phyloP scores from a whole-genome alignment of 768 basidiomycete genomes.

The Melanogaster broomeanus region DNA sequence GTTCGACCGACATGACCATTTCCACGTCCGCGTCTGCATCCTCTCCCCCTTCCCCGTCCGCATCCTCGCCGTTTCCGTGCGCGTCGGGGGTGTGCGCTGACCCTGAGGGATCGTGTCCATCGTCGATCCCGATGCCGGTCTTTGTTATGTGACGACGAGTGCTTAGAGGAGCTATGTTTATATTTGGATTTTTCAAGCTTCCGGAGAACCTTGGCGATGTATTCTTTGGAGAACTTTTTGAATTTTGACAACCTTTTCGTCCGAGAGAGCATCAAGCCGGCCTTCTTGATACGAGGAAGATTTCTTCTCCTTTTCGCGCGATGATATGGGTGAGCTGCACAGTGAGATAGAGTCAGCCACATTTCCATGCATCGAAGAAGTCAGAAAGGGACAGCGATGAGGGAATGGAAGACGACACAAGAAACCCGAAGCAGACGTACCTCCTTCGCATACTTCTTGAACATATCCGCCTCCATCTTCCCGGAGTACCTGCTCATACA shows the following conservation, averaged over 20 bases:
- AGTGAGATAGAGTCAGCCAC: conserved; percentile 3
- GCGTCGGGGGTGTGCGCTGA: conserved; percentile 12
- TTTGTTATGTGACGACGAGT: conserved; percentile 19
- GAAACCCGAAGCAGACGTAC: conserved; percentile 43
- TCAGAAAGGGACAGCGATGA: neutral
- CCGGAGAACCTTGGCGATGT: conserved; percentile 75
- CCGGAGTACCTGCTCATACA: conserved; percentile 88
- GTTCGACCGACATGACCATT: conserved; percentile 43
- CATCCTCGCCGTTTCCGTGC: conserved; percentile 10
- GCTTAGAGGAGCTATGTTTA: conserved; percentile 16
- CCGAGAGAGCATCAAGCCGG: conserved; percentile 72
- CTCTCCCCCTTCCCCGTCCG: conserved; percentile 7
- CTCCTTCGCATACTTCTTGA: conserved; percentile 97
- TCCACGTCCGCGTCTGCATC: conserved; percentile 27
- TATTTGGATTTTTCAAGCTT: conserved; percentile 54
- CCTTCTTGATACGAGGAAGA: conserved; percentile 75
- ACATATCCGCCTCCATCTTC: conserved; percentile 72
- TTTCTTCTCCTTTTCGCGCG: conserved; percentile 95
- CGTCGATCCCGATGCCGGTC: conserved; percentile 2
- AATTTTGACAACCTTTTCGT: conserved; percentile 89
- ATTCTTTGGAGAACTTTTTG: conserved; percentile 92
- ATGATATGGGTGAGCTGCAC: conserved; percentile 80
- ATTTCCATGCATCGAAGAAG: conserved; percentile 2
- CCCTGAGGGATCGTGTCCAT: conserved; percentile 10
- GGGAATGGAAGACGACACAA: neutral